Conservation (phyloP, 768 basidiomycete genomes). For the Calocera cornea region DNA sequence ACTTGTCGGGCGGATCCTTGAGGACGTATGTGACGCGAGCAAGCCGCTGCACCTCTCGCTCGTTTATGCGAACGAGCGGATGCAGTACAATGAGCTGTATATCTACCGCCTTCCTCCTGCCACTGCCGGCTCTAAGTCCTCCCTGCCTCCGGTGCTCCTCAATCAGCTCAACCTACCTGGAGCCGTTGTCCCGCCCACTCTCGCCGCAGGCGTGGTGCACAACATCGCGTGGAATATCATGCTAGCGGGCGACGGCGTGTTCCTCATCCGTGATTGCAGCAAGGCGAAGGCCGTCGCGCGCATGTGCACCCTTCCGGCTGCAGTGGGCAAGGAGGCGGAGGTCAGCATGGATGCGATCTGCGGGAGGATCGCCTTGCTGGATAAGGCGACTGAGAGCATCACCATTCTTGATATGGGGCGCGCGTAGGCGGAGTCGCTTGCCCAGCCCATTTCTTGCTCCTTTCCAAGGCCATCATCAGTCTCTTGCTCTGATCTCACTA, state of each 20-base stretch:
- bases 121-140: no score
- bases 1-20: background rate
- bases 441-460: no score
- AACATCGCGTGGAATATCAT: background rate
- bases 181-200: no score
- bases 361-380: background rate
- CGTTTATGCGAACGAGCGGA: background rate
- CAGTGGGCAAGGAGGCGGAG: background rate
- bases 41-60: background rate
- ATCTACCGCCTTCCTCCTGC: no score
- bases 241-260: background rate
- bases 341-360: background rate
- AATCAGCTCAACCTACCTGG: no score
- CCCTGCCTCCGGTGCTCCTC: no score
- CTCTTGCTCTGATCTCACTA: no score
- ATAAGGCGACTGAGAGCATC: background rate
- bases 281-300: background rate
- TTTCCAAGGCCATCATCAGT: no score
- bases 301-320: background rate
- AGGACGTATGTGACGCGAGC: background rate
- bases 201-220: background rate
- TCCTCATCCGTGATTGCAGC: background rate
- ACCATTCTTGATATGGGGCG: background rate
- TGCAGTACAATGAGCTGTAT: background rate
- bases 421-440: background rate